A percentile compares a stretch with the other conserved stretches of the same genome.
phyloP scores from a whole-genome alignment of 139 green algal genomes.

The Chlorella sp. region DNA sequence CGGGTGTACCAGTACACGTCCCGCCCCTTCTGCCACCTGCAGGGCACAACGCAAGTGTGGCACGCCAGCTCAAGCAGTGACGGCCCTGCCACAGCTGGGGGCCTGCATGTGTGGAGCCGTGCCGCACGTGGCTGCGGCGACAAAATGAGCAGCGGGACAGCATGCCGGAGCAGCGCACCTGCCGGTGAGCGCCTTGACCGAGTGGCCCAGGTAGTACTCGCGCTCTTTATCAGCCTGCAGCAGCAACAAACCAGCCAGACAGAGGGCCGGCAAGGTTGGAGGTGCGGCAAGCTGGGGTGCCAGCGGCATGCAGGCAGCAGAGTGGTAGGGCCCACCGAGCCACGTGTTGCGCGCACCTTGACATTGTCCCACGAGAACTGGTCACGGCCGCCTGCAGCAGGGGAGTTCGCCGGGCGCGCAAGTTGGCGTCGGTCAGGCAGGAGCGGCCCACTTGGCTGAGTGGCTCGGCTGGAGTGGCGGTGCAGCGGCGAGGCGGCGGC shows the following conservation, averaged over 20 bases:
- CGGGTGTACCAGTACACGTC: constrained; percentile 85
- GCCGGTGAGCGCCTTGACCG: constrained; percentile 74
- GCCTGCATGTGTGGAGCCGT: too few relatives aligned
- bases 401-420: too few relatives aligned
- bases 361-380: constrained; percentile 83
- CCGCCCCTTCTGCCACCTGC: constrained; percentile 72
- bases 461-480: too few relatives aligned
- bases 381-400: constrained; percentile 33
- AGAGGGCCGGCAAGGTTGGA: too few relatives aligned
- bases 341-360: constrained; percentile 48
- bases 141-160: too few relatives aligned
- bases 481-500: background rate
- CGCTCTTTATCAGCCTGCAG: constrained; percentile 58
- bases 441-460: too few relatives aligned
- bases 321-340: too few relatives aligned
- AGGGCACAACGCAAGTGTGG: background rate
- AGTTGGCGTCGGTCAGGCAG: background rate
- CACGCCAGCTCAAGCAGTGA: background rate
- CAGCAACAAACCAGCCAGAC: too few relatives aligned
- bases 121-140: too few relatives aligned
- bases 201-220: constrained; percentile 82
- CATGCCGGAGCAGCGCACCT: background rate
- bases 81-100: background rate
- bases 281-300: too few relatives aligned
- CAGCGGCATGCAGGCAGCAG: too few relatives aligned